Conservation (phyloP, 2,329 filamentous ascomycete genomes). For the Colletotrichum siamense region DNA sequence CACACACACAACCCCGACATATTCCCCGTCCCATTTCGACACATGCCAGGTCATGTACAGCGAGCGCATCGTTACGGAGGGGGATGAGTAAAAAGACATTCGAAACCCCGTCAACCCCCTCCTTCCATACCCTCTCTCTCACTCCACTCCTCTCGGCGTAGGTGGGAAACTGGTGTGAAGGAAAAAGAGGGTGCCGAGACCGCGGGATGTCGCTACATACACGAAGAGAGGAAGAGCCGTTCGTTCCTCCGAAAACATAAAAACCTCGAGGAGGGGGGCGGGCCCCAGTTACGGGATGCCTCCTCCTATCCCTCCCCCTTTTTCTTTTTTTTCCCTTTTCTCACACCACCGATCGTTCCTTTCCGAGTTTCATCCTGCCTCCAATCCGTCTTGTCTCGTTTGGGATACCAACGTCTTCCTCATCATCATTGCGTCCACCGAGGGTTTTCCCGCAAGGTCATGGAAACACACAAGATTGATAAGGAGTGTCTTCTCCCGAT, state of each 20-base stretch:
- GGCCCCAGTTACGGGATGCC: not conserved
- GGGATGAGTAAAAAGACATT: not conserved
- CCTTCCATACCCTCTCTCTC: not conserved
- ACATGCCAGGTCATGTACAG: not conserved
- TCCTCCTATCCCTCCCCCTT: not conserved
- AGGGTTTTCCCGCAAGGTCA: not conserved
- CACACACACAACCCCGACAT: not conserved
- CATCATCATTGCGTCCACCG: not conserved
- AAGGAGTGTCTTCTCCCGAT: not conserved
- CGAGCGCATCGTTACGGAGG: not conserved
- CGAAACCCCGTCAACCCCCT: not conserved
- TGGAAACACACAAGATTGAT: not conserved
- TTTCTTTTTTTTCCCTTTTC: not conserved
- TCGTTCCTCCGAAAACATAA: not conserved
- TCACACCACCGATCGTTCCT: slow-evolving; percentile 5
- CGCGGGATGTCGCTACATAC: slow-evolving; percentile 1
- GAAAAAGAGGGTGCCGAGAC: not conserved
- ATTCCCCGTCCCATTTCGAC: not conserved
- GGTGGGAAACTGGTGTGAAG: not conserved
- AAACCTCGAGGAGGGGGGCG: not conserved
- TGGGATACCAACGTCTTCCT: not conserved
- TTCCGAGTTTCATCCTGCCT: slow-evolving; percentile 1
- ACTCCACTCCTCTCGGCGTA: not conserved
- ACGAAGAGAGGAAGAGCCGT: not conserved
- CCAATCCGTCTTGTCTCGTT: not conserved